These are phyloP conservation scores for Xanthoceras sorbifolium DNA, from an alignment of 345 rosid genomes.

Conservation along the genomic window DNA sequence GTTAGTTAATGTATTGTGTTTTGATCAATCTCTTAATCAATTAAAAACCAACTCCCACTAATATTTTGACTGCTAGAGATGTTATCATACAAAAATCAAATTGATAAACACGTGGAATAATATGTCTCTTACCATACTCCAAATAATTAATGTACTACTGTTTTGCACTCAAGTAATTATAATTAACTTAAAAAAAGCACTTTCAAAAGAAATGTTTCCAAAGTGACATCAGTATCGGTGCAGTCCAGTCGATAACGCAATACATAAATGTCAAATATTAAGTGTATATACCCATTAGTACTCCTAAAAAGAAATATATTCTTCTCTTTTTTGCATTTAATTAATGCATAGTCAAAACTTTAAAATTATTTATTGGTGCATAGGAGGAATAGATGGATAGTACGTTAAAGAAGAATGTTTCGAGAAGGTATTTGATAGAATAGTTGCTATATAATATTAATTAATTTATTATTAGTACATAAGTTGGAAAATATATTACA, in stretches of 20 bases:
- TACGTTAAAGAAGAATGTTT: too few species aligned
- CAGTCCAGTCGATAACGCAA: neutral
- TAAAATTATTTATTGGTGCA: neutral
- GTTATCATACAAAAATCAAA: too few species aligned
- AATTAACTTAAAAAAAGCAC: neutral
- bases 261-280: neutral
- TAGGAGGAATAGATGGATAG: too few species aligned
- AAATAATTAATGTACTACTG: too few species aligned
- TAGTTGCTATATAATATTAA: too few species aligned
- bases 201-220: neutral
- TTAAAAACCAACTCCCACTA: neutral
- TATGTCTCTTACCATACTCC: neutral
- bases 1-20: neutral
- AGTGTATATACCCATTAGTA: neutral
- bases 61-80: neutral
- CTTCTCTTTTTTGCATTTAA: neutral
- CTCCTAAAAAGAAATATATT: neutral
- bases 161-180: neutral
- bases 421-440: too few species aligned
- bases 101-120: neutral
- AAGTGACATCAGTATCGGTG: conserved; percentile 3
- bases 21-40: neutral
- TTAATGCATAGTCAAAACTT: too few species aligned
- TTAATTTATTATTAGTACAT: too few species aligned
- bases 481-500: too few species aligned